Evolutionary conservation across 352 stramenopile species (phyloP), one percentile per base, ranked within the genome.

Genomic region (Pythium biforme): DNA sequence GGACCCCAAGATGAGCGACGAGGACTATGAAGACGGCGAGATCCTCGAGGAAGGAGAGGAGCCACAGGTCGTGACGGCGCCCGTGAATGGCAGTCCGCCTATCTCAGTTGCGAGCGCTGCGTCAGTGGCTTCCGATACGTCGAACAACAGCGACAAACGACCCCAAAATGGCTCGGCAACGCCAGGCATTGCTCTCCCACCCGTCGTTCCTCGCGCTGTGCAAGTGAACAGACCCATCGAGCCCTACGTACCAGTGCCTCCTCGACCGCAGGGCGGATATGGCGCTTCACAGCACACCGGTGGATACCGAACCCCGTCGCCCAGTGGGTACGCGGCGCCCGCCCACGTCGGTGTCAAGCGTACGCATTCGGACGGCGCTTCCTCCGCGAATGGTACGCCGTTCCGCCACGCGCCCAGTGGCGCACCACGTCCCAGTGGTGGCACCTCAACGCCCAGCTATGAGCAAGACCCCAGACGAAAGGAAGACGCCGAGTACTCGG

Each of bases 11-110:
- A 71, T 62, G 64, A 41, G 41, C 29, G 71, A 79, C 33, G 63
- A 66, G 29, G 76, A 87, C 49, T 87, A 79, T 60, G 81, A 91
- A 75, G 81, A 91, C 33, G 81, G 81, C 55, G 81, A 91, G 69
- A 86, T 91, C 56, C 62, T 87, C 20, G 79, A 91, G 64, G 81
- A 88, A 59, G 79, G 77, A 55, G 72, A 87, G 48, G 79, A 85
- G 58, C 50, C 60, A 19, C 56, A 73, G 56, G 51, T 56, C 26
- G 14, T 40, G 2, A 6, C 62, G 9, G 27, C 46, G 17, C 33
- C 51, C n/a, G 11, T 20, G 2, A 51, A 47, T 41, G 62, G 27
- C 3, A 19, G 34, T 17, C 37, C 23, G 14, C 5, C 17, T 15
- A 20, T 15, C 5, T 7, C 54, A 39, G 0, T 17, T 11, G n/a